Percentiles rank a stretch among this genome's conserved stretches.
These are phyloP conservation scores for Penicillium italicum DNA, from an alignment of 2,329 filamentous ascomycete genomes.

Conservation along the genomic window DNA sequence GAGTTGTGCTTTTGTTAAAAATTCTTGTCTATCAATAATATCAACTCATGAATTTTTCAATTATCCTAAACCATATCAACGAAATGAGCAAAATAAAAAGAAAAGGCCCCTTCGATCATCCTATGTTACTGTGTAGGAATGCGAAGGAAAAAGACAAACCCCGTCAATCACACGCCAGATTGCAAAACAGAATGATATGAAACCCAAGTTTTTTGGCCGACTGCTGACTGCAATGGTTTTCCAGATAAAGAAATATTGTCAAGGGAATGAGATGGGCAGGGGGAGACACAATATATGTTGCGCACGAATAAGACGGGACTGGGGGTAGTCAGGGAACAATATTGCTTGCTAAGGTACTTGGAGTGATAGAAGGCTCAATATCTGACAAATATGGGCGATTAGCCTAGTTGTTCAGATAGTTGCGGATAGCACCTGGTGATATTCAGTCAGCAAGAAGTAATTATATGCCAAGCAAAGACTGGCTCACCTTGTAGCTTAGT, in stretches of 20 bases:
- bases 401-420: conserved; percentile 48
- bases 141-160: conserved; percentile 5
- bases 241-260: conserved; percentile 2
- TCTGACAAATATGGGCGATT: conserved; percentile 1
- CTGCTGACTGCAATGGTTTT: conserved; percentile 8
- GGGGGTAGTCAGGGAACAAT: conserved; percentile 18
- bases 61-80: conserved; percentile 23
- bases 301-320: conserved; percentile 1
- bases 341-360: conserved; percentile 20
- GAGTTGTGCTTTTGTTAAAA: background rate
- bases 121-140: conserved; percentile 10
- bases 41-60: conserved; percentile 22
- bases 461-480: background rate
- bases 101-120: conserved; percentile 7
- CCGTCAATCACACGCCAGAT: conserved; percentile 13
- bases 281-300: conserved; percentile 17
- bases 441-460: conserved; percentile 9
- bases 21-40: conserved; percentile 11
- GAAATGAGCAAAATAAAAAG: conserved; percentile 10
- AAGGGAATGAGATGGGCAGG: background rate
- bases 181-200: conserved; percentile 7
- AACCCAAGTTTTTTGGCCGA: conserved; percentile 10
- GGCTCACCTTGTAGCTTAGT: conserved; percentile 69
- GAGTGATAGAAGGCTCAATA: conserved; percentile 14
- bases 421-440: conserved; percentile 45